Conservation (phyloP, 225 moss, liverwort and hornwort species). For the Rhytidiadelphus loreus region DNA sequence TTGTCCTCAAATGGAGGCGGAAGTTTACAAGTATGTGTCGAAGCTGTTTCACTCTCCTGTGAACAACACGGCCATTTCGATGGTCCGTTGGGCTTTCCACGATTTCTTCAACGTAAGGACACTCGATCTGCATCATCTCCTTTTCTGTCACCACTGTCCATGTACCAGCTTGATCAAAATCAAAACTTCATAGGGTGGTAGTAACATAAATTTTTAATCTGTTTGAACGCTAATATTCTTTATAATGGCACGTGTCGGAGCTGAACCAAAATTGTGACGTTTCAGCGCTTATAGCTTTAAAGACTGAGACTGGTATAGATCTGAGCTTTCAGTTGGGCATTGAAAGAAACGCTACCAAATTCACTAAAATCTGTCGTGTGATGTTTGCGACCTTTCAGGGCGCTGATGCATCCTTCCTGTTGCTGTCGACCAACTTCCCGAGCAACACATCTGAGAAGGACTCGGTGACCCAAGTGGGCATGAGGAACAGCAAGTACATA, state of each 20-base stretch:
- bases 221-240: not conserved
- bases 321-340: not conserved
- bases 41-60: constrained; percentile 2
- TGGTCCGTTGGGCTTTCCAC: constrained; percentile 33
- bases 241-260: not conserved
- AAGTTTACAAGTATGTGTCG: constrained; percentile 16
- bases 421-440: constrained; percentile 6
- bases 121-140: not conserved
- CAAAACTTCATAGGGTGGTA: not conserved
- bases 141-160: not conserved
- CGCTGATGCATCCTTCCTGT: constrained; percentile 51
- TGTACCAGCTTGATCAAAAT: not conserved
- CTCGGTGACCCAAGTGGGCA: constrained; percentile 29
- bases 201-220: not conserved
- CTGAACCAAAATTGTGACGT: not conserved
- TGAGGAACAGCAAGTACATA: constrained; percentile 55
- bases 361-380: not conserved
- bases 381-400: constrained; percentile 14
- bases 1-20: constrained; percentile 21
- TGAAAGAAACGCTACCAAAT: not conserved
- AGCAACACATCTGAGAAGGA: constrained; percentile 36
- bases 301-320: not conserved
- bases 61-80: constrained; percentile 25
- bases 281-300: not conserved
- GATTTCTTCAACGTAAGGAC: constrained; percentile 22